Conservation (phyloP, 2,329 filamentous ascomycete genomes). For the Microdochium bolleyi region DNA sequence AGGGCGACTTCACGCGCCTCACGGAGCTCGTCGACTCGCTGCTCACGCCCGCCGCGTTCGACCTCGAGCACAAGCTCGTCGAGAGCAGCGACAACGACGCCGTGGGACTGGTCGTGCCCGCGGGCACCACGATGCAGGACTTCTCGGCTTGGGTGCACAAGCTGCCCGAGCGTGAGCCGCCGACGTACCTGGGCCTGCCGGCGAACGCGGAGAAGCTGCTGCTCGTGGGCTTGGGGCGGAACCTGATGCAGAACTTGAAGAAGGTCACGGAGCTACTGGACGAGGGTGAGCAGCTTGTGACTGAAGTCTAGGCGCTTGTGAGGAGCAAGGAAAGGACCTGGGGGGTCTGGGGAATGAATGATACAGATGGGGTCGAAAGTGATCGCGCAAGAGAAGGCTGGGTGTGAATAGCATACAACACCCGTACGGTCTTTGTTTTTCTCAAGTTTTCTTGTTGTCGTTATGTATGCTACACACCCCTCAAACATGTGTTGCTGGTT, state of each 20-base stretch:
- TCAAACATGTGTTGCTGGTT: too few relatives aligned
- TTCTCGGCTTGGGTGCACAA: conserved; percentile 89
- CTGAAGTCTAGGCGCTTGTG: conserved; percentile 27
- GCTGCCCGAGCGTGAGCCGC: conserved; percentile 90
- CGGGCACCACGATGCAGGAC: conserved; percentile 73
- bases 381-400: too few relatives aligned
- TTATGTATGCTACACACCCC: too few relatives aligned
- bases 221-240: conserved; percentile 77
- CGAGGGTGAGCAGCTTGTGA: conserved; percentile 86
- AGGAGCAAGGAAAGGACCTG: too few relatives aligned
- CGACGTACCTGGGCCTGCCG: conserved; percentile 87
- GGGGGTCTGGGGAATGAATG: not conserved
- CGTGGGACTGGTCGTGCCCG: conserved; percentile 63
- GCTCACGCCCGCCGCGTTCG: conserved; percentile 83
- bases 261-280: conserved; percentile 84
- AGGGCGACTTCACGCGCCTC: conserved; percentile 72
- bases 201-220: conserved; percentile 95
- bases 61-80: conserved; percentile 85
- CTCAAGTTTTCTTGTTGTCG: too few relatives aligned
- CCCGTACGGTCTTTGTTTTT: too few relatives aligned
- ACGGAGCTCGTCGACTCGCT: conserved; percentile 65
- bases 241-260: conserved; percentile 75
- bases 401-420: too few relatives aligned
- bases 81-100: conserved; percentile 50
- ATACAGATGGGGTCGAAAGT: not conserved